Conservation (phyloP, 192 early-diverging fungal genomes). For the Coemansia sp. region DNA sequence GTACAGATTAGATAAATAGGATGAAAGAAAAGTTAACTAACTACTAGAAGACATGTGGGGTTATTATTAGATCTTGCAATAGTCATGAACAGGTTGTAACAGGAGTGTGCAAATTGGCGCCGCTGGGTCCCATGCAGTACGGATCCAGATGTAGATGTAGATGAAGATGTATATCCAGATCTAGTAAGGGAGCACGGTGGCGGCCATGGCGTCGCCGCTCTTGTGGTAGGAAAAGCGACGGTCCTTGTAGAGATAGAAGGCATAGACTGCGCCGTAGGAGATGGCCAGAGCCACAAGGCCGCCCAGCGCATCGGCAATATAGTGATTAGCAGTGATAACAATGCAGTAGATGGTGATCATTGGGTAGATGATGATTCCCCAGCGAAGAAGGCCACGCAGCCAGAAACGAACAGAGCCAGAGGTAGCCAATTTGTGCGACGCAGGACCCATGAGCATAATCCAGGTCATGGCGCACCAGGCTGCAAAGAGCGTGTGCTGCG, state of each 20-base stretch:
- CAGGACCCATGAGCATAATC: slow-evolving; percentile 52
- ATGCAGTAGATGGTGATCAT: slow-evolving; percentile 56
- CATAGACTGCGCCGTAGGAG: slow-evolving; percentile 45
- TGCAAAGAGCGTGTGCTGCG: slow-evolving; percentile 56
- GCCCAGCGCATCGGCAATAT: slow-evolving; percentile 47
- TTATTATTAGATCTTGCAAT: neutral
- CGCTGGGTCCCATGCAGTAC: too few species aligned
- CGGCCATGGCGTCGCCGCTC: slow-evolving; percentile 7
- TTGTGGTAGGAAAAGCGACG: slow-evolving; percentile 21
- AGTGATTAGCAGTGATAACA: slow-evolving; percentile 54
- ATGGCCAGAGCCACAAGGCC: slow-evolving; percentile 46
- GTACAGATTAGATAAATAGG: slow-evolving; percentile 13
- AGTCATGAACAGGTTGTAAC: neutral
- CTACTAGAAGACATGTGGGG: slow-evolving; percentile 7
- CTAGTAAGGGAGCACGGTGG: slow-evolving; percentile 29
- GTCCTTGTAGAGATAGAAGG: slow-evolving; percentile 37
- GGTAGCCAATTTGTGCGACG: slow-evolving; percentile 10
- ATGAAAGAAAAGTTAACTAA: neutral
- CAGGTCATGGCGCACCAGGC: slow-evolving; percentile 52
- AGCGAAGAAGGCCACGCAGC: slow-evolving; percentile 47
- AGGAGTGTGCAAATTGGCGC: neutral
- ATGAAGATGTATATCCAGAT: neutral
- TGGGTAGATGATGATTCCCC: slow-evolving; percentile 47
- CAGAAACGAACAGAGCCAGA: slow-evolving; percentile 31
- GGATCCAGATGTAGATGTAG: too few species aligned